Conservation (phyloP, 495 filamentous ascomycete genomes). For the Platismatia glauca region DNA sequence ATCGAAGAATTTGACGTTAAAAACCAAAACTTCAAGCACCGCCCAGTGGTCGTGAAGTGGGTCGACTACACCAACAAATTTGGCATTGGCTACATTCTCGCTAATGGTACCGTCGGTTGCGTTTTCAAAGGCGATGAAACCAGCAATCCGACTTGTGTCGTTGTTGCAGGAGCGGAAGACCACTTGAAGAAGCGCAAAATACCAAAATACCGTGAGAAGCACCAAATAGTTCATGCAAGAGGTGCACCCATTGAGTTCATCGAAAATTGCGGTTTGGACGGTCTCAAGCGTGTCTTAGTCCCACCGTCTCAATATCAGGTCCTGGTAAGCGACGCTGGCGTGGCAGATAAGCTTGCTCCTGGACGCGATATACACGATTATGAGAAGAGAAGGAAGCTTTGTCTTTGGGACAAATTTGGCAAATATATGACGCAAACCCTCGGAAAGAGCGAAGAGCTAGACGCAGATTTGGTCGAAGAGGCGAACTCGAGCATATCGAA, state of each 20-base stretch:
- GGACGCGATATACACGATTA: constrained; percentile 53
- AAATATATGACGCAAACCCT: constrained; percentile 78
- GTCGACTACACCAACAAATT: constrained; percentile 93
- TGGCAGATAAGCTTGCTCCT: constrained; percentile 42
- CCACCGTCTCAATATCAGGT: constrained; percentile 51
- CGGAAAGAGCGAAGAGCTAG: constrained; percentile 38
- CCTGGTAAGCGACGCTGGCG: constrained; percentile 41
- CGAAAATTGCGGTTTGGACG: constrained; percentile 60
- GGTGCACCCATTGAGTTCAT: constrained; percentile 67
- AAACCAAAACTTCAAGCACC: constrained; percentile 16
- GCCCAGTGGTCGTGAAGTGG: constrained; percentile 65
- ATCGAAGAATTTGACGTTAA: constrained; percentile 6
- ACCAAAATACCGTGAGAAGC: constrained; percentile 40
- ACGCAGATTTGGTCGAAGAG: constrained; percentile 19
- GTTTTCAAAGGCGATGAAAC: constrained; percentile 60
- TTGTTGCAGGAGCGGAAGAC: constrained; percentile 55
- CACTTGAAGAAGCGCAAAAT: constrained; percentile 31
- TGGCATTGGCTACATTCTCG: constrained; percentile 76
- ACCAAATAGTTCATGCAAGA: constrained; percentile 57
- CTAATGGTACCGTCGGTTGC: constrained; percentile 75
- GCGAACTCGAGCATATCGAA: constrained; percentile 10
- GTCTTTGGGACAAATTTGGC: constrained; percentile 84
- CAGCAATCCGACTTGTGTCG: constrained; percentile 54
- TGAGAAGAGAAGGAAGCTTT: constrained; percentile 62
- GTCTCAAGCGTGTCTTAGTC: constrained; percentile 55